phyloP scores from a whole-genome alignment of 441 rosid genomes.

The Aquilaria agallochum region DNA sequence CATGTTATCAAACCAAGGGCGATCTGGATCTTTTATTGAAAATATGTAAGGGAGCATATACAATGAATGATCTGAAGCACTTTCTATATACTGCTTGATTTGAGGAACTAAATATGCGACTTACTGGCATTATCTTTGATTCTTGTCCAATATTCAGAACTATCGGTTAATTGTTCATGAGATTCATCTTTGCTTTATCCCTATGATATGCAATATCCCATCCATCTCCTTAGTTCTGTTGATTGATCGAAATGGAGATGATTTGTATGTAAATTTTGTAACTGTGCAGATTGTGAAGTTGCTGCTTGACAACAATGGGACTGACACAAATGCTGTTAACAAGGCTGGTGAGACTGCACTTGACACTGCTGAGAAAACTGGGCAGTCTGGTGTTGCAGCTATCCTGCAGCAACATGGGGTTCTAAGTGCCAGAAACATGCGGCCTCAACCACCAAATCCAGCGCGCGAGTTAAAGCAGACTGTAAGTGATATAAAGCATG shows the following conservation, averaged over 20 bases:
- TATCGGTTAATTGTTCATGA: neutral
- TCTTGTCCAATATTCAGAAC: neutral
- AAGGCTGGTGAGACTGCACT: constrained; percentile 69
- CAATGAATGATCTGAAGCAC: too few species aligned
- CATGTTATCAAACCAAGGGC: too few species aligned
- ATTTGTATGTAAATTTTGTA: neutral
- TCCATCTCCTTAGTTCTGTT: too few species aligned
- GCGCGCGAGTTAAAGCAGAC: constrained; percentile 82
- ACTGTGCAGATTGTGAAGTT: constrained; percentile 59
- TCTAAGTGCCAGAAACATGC: constrained; percentile 52
- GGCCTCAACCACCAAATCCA: constrained; percentile 42
- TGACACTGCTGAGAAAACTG: constrained; percentile 87
- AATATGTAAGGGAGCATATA: too few species aligned
- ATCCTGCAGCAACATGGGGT: constrained; percentile 69
- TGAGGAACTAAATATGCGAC: too few species aligned
- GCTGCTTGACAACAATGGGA: constrained; percentile 48
- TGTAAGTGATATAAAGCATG: constrained; percentile 91
- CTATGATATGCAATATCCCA: too few species aligned
- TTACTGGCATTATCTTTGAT: too few species aligned
- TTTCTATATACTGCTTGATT: too few species aligned
- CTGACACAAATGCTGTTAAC: constrained; percentile 52
- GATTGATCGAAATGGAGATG: too few species aligned
- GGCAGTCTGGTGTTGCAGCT: constrained; percentile 46
- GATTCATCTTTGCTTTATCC: neutral
- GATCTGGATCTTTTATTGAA: too few species aligned